These are phyloP conservation scores for Hypoxylon sp. DNA, from an alignment of 2,329 filamentous ascomycete genomes.

Conservation along the genomic window DNA sequence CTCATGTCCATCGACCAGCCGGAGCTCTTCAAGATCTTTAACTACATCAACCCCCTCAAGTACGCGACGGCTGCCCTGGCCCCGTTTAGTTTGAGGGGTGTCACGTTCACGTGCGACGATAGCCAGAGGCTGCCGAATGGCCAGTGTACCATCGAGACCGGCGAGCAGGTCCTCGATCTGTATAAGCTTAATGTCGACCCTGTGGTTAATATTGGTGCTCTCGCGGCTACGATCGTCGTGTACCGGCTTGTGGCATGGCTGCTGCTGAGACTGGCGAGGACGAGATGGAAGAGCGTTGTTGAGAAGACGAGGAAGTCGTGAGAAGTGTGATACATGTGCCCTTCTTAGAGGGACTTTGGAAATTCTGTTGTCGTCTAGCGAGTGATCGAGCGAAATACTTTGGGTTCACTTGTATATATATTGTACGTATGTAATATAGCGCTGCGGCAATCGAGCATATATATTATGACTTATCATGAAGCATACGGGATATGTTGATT, in stretches of 20 bases:
- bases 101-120: conserved; percentile 73
- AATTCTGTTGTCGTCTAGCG: no score
- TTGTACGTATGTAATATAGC: background rate
- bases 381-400: conserved; percentile 1
- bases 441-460: background rate
- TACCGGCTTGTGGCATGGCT: conserved; percentile 74
- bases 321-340: no score
- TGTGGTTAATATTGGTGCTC: conserved; percentile 68
- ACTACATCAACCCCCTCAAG: conserved; percentile 78
- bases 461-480: background rate
- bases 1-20: conserved; percentile 79
- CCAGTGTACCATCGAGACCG: conserved; percentile 72
- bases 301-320: conserved; percentile 40
- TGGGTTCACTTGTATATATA: background rate
- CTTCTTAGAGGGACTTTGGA: no score
- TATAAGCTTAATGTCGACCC: conserved; percentile 75
- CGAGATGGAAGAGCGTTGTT: conserved; percentile 59
- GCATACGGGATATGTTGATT: no score
- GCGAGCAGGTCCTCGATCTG: conserved; percentile 73
- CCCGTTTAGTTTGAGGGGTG: conserved; percentile 70
- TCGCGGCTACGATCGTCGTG: conserved; percentile 72
- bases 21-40: conserved; percentile 72
- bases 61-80: conserved; percentile 76
- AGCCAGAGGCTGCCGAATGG: conserved; percentile 70
- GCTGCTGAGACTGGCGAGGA: conserved; percentile 66